Conservation (phyloP, 371 early-diverging fungal genomes). For the Mortierella sp. region DNA sequence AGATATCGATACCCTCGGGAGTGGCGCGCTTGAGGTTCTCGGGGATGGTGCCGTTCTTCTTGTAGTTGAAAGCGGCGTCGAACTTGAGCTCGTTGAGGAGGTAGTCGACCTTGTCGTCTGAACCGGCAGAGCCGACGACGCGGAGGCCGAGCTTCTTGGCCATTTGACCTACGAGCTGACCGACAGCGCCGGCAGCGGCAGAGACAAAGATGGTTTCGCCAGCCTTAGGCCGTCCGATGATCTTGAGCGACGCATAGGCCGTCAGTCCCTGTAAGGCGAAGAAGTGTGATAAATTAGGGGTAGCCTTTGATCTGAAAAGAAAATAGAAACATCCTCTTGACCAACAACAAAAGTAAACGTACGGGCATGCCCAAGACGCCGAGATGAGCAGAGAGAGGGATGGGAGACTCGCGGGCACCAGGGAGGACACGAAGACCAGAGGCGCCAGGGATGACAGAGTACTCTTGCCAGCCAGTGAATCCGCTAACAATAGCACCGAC, state of each 20-base stretch:
- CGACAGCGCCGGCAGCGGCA: slow-evolving; percentile 69
- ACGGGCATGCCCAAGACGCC: slow-evolving; percentile 72
- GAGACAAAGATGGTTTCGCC: slow-evolving; percentile 78
- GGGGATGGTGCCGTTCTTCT: slow-evolving; percentile 63
- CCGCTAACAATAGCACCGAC: slow-evolving; percentile 74
- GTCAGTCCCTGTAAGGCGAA: slow-evolving; percentile 62
- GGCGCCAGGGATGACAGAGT: slow-evolving; percentile 30
- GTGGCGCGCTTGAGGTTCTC: slow-evolving; percentile 56
- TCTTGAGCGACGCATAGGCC: slow-evolving; percentile 23
- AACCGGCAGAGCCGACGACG: slow-evolving; percentile 78
- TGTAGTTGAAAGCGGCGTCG: slow-evolving; percentile 85
- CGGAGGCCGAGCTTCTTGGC: slow-evolving; percentile 68
- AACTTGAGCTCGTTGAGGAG: slow-evolving; percentile 67
- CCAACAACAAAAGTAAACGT: background rate
- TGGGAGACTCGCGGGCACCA: slow-evolving; percentile 34
- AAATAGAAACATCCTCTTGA: background rate
- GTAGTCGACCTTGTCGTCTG: slow-evolving; percentile 76
- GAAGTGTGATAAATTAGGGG: background rate
- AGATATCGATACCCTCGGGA: slow-evolving; percentile 79
- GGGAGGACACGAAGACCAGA: slow-evolving; percentile 49
- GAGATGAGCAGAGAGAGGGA: slow-evolving; percentile 65
- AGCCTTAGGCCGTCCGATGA: slow-evolving; percentile 61
- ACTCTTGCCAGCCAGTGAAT: slow-evolving; percentile 64
- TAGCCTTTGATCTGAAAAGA: background rate
- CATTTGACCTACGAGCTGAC: slow-evolving; percentile 75